phyloP scores from a whole-genome alignment of 2,329 filamentous ascomycete species.

The Pleoardoris graminearum region DNA sequence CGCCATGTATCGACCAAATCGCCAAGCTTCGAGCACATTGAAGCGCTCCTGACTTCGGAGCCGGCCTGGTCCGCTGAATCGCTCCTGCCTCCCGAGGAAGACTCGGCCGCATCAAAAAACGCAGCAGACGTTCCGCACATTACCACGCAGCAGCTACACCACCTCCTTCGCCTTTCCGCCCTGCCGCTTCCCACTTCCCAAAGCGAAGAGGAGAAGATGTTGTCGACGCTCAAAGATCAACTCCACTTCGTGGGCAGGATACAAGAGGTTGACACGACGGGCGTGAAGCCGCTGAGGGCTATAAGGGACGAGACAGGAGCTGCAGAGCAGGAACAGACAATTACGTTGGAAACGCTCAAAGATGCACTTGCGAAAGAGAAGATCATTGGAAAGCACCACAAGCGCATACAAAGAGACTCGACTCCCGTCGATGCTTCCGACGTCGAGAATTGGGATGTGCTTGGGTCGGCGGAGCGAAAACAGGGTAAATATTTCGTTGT shows the following conservation, averaged over 20 bases:
- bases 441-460: constrained; percentile 70
- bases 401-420: constrained; percentile 54
- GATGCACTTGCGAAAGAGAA: constrained; percentile 64
- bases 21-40: constrained; percentile 34
- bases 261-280: constrained; percentile 74
- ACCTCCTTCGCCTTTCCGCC: constrained; percentile 86
- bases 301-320: constrained; percentile 77
- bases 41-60: constrained; percentile 57
- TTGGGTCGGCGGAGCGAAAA: constrained; percentile 67
- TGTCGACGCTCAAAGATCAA: constrained; percentile 76
- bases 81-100: constrained; percentile 60
- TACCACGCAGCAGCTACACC: constrained; percentile 70
- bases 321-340: constrained; percentile 59
- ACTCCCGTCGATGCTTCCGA: constrained; percentile 48
- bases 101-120: neutral
- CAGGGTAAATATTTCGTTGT: constrained; percentile 78
- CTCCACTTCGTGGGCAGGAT: constrained; percentile 89
- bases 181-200: constrained; percentile 70
- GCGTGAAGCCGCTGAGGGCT: constrained; percentile 72
- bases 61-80: constrained; percentile 85
- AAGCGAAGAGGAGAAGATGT: constrained; percentile 70
- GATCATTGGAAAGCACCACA: constrained; percentile 57
- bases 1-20: constrained; percentile 3
- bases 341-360: constrained; percentile 62
- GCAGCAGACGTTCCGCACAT: constrained; percentile 51